Evolutionary conservation across 306 rosid species (phyloP).

Genomic region (Parietaria judaica): DNA sequence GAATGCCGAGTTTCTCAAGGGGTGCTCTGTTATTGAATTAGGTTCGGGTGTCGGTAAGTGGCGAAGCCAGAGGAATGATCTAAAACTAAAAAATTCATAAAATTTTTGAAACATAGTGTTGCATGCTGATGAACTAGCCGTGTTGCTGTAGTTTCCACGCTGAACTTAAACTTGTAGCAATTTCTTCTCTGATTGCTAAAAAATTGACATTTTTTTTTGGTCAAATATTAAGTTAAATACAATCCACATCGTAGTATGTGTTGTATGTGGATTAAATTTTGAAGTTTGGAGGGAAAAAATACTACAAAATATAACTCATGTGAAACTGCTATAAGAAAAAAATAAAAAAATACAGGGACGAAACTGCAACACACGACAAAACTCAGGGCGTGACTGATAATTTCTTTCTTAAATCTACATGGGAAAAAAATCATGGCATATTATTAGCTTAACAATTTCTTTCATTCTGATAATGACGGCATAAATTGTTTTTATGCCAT

Average conservation of each 20-base stretch:
- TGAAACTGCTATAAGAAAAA: too few relatives aligned
- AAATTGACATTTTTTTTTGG: too few relatives aligned
- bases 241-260: too few relatives aligned
- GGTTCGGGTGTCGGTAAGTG: conserved; percentile 94
- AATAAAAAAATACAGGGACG: too few relatives aligned
- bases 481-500: background rate
- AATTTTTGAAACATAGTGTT: background rate
- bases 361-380: too few relatives aligned
- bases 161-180: background rate
- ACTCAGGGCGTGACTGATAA: too few relatives aligned
- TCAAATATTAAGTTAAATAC: too few relatives aligned
- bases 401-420: too few relatives aligned
- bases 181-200: background rate
- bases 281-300: too few relatives aligned
- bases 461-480: background rate
- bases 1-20: conserved; percentile 50
- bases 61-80: conserved; percentile 13
- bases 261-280: too few relatives aligned
- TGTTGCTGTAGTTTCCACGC: background rate
- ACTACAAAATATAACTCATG: too few relatives aligned
- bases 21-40: conserved; percentile 59
- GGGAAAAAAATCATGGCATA: background rate
- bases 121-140: background rate
- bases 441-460: background rate
- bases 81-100: background rate